A percentile compares a stretch with the other conserved stretches of the same genome.
These are phyloP conservation scores for Spencermartinsiella ligniputridi DNA, from an alignment of 1,139 yeast species.

Conservation along the genomic window DNA sequence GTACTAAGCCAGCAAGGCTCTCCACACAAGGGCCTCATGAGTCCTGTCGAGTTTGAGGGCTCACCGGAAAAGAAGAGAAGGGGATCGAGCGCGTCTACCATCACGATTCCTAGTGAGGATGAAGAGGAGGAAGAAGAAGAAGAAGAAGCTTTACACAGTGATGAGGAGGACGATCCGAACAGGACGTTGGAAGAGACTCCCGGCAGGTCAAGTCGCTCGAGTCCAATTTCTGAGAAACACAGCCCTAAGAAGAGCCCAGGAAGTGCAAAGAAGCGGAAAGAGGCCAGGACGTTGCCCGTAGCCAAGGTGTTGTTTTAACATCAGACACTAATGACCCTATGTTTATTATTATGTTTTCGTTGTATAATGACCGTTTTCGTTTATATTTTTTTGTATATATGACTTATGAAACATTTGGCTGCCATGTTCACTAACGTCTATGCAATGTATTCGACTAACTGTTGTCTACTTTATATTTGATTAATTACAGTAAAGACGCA, in stretches of 20 bases:
- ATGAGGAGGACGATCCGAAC: slow-evolving; percentile 9
- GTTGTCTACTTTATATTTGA: too few relatives aligned
- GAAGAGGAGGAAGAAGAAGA: slow-evolving; percentile 17
- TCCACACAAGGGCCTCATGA: slow-evolving; percentile 17
- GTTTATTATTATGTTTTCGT: too few relatives aligned
- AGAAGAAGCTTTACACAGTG: neutral
- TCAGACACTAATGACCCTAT: neutral
- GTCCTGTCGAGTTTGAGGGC: slow-evolving; percentile 22
- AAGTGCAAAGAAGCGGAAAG: neutral
- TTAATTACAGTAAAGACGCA: slow-evolving; percentile 30
- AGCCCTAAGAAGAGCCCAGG: neutral
- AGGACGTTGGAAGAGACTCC: slow-evolving; percentile 1
- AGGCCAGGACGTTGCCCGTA: neutral
- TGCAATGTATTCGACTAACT: too few relatives aligned
- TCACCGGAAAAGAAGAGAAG: slow-evolving; percentile 28
- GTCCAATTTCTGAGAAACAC: neutral
- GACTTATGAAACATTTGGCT: too few relatives aligned
- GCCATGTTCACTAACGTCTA: too few relatives aligned
- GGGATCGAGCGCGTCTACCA: slow-evolving; percentile 34
- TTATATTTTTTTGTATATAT: too few relatives aligned
- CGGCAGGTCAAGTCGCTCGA: neutral
- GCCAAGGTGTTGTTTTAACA: neutral
- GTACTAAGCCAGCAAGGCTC: slow-evolving; percentile 2
- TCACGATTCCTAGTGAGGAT: slow-evolving; percentile 25
- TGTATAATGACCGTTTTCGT: too few relatives aligned